These are phyloP conservation scores for Myriangium duriaei DNA, from an alignment of 2,329 filamentous ascomycete genomes.

Conservation along the genomic window DNA sequence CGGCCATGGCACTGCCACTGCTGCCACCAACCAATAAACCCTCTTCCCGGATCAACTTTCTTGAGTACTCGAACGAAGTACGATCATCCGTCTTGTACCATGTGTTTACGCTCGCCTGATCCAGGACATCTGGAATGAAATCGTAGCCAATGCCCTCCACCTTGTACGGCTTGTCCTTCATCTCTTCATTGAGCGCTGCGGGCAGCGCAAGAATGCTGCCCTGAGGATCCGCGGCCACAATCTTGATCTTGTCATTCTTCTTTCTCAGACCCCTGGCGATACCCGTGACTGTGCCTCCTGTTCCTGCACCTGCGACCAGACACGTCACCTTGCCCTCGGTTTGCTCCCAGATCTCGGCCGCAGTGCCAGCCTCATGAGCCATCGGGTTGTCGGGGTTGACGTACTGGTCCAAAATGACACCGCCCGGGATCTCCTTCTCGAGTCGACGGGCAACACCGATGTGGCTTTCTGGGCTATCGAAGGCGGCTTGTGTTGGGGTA, in stretches of 20 bases:
- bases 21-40: slow-evolving; percentile 87
- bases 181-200: slow-evolving; percentile 62
- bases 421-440: slow-evolving; percentile 91
- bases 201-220: slow-evolving; percentile 86
- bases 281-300: slow-evolving; percentile 88
- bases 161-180: slow-evolving; percentile 79
- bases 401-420: slow-evolving; percentile 96
- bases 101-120: slow-evolving; percentile 66
- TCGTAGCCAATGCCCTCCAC: slow-evolving; percentile 98
- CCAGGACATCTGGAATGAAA: slow-evolving; percentile 88
- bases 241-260: slow-evolving; percentile 72
- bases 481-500: slow-evolving; percentile 90
- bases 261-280: slow-evolving; percentile 75
- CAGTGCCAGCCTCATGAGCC: slow-evolving; percentile 87
- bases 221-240: slow-evolving; percentile 83
- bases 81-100: slow-evolving; percentile 98
- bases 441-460: slow-evolving; percentile 86
- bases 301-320: slow-evolving; percentile 83
- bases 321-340: slow-evolving; percentile 67
- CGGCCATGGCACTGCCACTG: slow-evolving; percentile 82
- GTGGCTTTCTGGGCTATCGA: slow-evolving; percentile 87
- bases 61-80: slow-evolving; percentile 82
- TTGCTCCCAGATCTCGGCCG: slow-evolving; percentile 92
- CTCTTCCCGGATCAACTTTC: slow-evolving; percentile 84
- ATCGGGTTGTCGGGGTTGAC: slow-evolving; percentile 81